Conservation (phyloP, 2,329 filamentous ascomycete species). For the Zymoseptoria crescenta region DNA sequence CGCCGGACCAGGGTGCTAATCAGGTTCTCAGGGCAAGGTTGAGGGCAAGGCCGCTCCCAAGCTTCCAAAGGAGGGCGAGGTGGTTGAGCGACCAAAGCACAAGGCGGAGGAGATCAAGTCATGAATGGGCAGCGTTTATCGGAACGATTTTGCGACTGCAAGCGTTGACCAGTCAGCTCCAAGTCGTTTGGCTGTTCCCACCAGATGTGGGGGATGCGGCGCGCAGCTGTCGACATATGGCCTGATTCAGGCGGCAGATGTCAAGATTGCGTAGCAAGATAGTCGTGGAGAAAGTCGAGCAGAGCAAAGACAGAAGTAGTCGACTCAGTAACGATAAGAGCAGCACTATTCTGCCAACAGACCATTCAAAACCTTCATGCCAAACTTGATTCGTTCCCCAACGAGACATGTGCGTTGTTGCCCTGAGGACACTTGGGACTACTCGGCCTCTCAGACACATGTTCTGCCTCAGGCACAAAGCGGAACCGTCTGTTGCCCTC, state of each 20-base stretch:
- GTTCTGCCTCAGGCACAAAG: not conserved
- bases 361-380: not conserved
- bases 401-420: too few relatives aligned
- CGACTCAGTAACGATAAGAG: not conserved
- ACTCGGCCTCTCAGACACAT: too few relatives aligned
- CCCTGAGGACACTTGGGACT: too few relatives aligned
- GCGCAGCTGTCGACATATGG: not conserved
- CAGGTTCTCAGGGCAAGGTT: slow-evolving; percentile 2
- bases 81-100: slow-evolving; percentile 29
- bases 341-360: not conserved
- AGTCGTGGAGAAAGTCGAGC: not conserved
- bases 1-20: not conserved
- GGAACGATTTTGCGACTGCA: too few relatives aligned
- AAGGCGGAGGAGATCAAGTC: slow-evolving; percentile 23
- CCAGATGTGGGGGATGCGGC: not conserved
- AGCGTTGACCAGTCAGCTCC: too few relatives aligned
- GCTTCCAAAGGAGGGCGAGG: slow-evolving; percentile 24
- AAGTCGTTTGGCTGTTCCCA: not conserved
- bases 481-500: not conserved
- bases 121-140: not conserved
- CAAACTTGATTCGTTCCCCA: too few relatives aligned
- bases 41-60: slow-evolving; percentile 19
- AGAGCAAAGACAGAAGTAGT: not conserved
- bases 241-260: not conserved
- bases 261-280: not conserved